phyloP scores from a whole-genome alignment of 2,329 filamentous ascomycete genomes.

The Exophiala alcalophila region DNA sequence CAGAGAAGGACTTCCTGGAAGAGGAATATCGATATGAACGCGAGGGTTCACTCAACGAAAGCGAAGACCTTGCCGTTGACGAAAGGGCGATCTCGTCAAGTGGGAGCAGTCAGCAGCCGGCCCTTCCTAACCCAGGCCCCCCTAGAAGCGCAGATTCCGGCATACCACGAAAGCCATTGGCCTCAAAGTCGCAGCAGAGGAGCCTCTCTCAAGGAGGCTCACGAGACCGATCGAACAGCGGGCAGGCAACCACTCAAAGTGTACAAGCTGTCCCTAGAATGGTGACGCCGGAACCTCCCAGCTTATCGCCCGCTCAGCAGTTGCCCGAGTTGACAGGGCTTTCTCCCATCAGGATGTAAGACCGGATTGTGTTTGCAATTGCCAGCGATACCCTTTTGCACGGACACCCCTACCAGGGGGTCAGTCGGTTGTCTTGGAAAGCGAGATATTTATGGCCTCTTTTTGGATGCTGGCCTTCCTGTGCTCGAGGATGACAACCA shows the following conservation, averaged over 20 bases:
- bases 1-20: constrained; percentile 75
- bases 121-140: neutral
- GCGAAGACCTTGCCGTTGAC: constrained; percentile 37
- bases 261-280: constrained; percentile 27
- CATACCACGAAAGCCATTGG: constrained; percentile 18
- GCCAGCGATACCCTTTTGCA: constrained; percentile 10
- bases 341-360: constrained; percentile 47
- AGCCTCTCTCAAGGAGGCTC: constrained; percentile 25
- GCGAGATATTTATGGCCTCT: no score
- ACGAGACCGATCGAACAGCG: constrained; percentile 21
- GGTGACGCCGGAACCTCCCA: constrained; percentile 30
- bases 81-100: constrained; percentile 63
- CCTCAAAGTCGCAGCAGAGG: constrained; percentile 25
- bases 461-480: no score
- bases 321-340: constrained; percentile 49
- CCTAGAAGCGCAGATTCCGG: constrained; percentile 22
- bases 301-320: constrained; percentile 41
- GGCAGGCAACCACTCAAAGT: constrained; percentile 25
- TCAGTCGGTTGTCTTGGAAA: no score
- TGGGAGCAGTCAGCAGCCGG: constrained; percentile 56
- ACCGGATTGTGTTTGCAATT: constrained; percentile 1
- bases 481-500: neutral
- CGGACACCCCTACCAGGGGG: neutral
- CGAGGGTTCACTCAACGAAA: constrained; percentile 32
- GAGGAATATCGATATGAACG: constrained; percentile 40